Evolutionary conservation across 352 stramenopile species (phyloP).

Genomic region (Thalassiosira hispida): DNA sequence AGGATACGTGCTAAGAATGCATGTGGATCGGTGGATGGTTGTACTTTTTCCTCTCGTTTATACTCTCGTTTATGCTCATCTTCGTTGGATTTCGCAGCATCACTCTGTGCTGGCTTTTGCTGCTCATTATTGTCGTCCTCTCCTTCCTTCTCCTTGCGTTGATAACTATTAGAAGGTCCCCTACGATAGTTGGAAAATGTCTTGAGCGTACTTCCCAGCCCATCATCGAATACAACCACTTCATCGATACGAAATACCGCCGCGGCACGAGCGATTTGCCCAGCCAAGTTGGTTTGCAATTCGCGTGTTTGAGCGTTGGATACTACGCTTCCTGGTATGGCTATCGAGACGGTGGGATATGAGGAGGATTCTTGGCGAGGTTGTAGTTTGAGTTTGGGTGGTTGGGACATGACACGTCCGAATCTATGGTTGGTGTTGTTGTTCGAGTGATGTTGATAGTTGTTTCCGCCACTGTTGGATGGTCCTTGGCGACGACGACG

Average conservation of each 20-base stretch:
- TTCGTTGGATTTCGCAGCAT: too few species aligned
- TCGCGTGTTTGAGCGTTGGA: slow-evolving; percentile 97
- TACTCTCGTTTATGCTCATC: slow-evolving; percentile 23
- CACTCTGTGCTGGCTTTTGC: slow-evolving; percentile 23
- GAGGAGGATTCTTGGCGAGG: slow-evolving; percentile 54
- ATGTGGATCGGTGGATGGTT: slow-evolving; percentile 76
- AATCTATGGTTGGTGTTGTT: slow-evolving; percentile 68
- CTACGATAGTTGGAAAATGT: slow-evolving; percentile 57
- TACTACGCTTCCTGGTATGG: slow-evolving; percentile 94
- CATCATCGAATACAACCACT: slow-evolving; percentile 98
- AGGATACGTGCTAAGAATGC: slow-evolving; percentile 90
- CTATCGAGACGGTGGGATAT: slow-evolving; percentile 94
- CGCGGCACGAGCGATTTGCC: slow-evolving; percentile 94
- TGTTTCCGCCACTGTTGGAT: neutral
- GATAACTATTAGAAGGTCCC: slow-evolving; percentile 18
- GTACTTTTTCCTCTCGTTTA: slow-evolving; percentile 13
- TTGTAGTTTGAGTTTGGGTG: slow-evolving; percentile 61
- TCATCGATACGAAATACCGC: slow-evolving; percentile 98
- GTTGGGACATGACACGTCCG: slow-evolving; percentile 79
- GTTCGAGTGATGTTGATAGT: neutral
- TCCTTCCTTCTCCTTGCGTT: slow-evolving; percentile 18
- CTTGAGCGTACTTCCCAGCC: slow-evolving; percentile 81
- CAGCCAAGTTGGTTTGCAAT: slow-evolving; percentile 95
- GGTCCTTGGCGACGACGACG: neutral
- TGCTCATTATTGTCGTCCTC: slow-evolving; percentile 24